These are phyloP conservation scores for Pleurotus eryngii DNA, from an alignment of 768 basidiomycete genomes.

Conservation along the genomic window DNA sequence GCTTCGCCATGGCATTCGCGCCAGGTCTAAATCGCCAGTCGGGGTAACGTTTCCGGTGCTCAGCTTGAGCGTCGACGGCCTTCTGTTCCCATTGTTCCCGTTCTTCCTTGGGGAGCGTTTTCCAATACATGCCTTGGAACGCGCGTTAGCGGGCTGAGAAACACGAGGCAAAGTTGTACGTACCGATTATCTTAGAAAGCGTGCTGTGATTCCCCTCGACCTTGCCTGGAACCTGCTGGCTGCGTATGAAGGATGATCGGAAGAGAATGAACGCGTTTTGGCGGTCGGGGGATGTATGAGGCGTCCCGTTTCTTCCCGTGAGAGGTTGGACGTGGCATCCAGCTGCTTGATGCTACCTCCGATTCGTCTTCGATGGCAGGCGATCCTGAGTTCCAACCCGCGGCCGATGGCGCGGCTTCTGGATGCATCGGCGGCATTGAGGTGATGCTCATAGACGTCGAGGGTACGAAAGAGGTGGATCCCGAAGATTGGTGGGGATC, in stretches of 20 bases:
- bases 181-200: constrained; percentile 80
- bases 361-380: constrained; percentile 15
- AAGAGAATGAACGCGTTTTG: constrained; percentile 88
- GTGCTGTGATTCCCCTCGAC: constrained; percentile 80
- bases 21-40: constrained; percentile 82
- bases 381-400: constrained; percentile 14
- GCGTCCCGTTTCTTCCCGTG: constrained; percentile 67
- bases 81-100: constrained; percentile 75
- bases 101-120: constrained; percentile 62
- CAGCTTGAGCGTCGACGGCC: constrained; percentile 65
- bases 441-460: constrained; percentile 6
- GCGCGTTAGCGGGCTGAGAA: neutral
- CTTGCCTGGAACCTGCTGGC: constrained; percentile 68
- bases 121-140: constrained; percentile 66
- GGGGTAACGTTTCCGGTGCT: constrained; percentile 72
- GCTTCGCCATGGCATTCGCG: constrained; percentile 38
- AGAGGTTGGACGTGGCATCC: constrained; percentile 19
- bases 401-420: neutral
- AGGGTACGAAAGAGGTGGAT: constrained; percentile 24
- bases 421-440: neutral
- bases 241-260: constrained; percentile 73
- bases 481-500: constrained; percentile 21
- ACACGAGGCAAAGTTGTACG: constrained; percentile 16
- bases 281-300: constrained; percentile 77
- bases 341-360: constrained; percentile 15